Base-by-base conservation (phyloP, 2,329 filamentous ascomycete species). In the Sclerotinia glacialis region DNA sequence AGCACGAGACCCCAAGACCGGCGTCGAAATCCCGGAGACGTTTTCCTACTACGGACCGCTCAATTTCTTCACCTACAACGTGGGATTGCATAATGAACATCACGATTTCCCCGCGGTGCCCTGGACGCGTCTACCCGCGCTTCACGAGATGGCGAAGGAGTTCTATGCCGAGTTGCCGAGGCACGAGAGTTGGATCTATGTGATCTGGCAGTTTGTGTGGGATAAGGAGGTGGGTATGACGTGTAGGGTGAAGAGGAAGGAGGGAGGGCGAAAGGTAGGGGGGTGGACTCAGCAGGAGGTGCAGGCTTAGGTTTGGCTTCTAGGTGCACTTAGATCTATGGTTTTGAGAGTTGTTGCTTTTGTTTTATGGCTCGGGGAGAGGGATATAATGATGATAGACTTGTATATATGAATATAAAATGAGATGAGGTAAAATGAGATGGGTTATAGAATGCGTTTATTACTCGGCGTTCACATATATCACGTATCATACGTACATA, bases 41-140 rank as follows among this genome's bases (percentile, higher is more conserved):
- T 99, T 92, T 81, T 94, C 90, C 58, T 99, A 99, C 84, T 99
- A 99, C 77, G 95, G 95, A 0, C 86, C 90, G 0, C 85, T 98
- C 71, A 99, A 99, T 80, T 80, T 93, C 74, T 80, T 99, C 60
- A 97, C 93, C 0, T 99, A 98, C 83, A 99, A 99, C 74, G 95
- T 99, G 55, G 95, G 95, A 64, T 82, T 97, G 75, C 95, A 99
- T 82, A 99, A 99, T 77, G 95, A 99, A 82, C 95, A 99, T 79
- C 95, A 99, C 78, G 95, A 99, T 79, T 99, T 99, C 80, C 95
- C 95, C 14, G 95, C 95, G 58, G 86, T 99, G 56, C 94, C 95
- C 0, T 99, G 95, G 95, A 97, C 93, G 12, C 84, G 90, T 42
- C 84, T 99, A 49, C 90, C 89, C 65, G 83, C 83, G 75, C 82